Base-by-base conservation (phyloP, 768 basidiomycete species). In the Boletellus emodensis region DNA sequence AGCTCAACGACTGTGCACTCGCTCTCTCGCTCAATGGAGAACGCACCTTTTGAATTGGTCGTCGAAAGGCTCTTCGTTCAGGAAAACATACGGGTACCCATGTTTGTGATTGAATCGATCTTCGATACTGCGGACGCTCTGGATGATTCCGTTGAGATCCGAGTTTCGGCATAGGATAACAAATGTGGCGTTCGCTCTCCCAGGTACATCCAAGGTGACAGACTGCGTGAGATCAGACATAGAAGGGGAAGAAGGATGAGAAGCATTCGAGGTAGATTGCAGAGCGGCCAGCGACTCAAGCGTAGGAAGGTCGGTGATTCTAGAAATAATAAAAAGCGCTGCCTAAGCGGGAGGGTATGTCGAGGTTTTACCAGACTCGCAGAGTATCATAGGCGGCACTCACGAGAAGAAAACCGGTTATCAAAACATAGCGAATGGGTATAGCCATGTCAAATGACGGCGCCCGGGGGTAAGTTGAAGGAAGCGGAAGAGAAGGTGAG, bases 81-180 rank as follows among this genome's bases (percentile, higher is more conserved):
- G 63, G 60, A 86, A 82, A 9, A 83, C 77, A 63, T 79, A 85
- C 1, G 82, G 81, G 55, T 87, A 87, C 44, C 72, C 64, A 52
- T 69, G 76, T 45, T 72, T 71, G 24, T 71, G 66, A 59, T 87
- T 86, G 66, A 85, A 86, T 8, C 77, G 65, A 49, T 78, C 75
- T 58, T 87, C 85, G 52, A 83, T 60, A 51, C 76, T 72, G 52
- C 74, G 73, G 55, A 85, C 75, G 26, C 76, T 79, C 15, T 67
- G 66, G 28, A 80, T 61, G 3, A 79, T 70, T 4, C 72, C 72
- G 1, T 69, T 55, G 22, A 82, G 49, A 42, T 81, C 79, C 10
- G 61, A 66, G 54, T 82, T 80, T 13, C 77, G 68, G 14, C 73
- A 79, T 5, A 86, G 68, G 26, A 84, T 76, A 28, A 85, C 74